Evolutionary conservation across 495 filamentous ascomycete genomes (phyloP), one percentile per base, ranked within the genome.

Genomic region (Aspergillus cavernicola): DNA sequence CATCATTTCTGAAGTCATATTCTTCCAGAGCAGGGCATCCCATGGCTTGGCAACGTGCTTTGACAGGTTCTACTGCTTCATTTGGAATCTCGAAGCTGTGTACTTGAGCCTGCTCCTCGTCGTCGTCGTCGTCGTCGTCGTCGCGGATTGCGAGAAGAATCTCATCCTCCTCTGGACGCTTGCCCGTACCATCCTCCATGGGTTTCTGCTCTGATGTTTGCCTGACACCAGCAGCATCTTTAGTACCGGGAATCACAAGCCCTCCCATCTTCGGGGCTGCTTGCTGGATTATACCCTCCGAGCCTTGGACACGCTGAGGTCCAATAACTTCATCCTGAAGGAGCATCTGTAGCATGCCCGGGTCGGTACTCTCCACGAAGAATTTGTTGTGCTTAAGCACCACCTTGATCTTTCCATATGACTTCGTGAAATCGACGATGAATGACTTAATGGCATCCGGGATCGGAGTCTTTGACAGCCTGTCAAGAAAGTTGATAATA

Each of bases 1-100:
- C 80, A 65, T 99, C 95, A 57, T 92, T 92, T n/a, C 91, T 81
- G 67, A 97, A 97, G 63, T 97, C 95, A 67, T 99, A 97, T 67
- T 99, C 93, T 68, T 97, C 95, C 24, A 97, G 75, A 23, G 96
- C 85, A 4, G 92, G 95, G 58, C 86, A 87, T 15, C 84, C 85
- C 36, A 99, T 83, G 13, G 89, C 85, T 48, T 93, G 82, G 64
- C 93, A 97, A 44, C 87, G 84, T 63, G 92, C 92, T 68, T 95
- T 89, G 4, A 97, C 92, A 4, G 76, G 76, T 70, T 97, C 90
- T 16, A 96, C 89, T 28, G 79, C 80, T 41, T 79, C 76, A 37
- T 86, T 82, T 3, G 79, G 78, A 56, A 99, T 95, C 65, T 97
- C 87, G 62, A 99, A 96, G n/a, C 90, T 87, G 67, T 97, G 92